These are phyloP conservation scores for Podospora didyma DNA, from an alignment of 495 filamentous ascomycete species.

Conservation along the genomic window DNA sequence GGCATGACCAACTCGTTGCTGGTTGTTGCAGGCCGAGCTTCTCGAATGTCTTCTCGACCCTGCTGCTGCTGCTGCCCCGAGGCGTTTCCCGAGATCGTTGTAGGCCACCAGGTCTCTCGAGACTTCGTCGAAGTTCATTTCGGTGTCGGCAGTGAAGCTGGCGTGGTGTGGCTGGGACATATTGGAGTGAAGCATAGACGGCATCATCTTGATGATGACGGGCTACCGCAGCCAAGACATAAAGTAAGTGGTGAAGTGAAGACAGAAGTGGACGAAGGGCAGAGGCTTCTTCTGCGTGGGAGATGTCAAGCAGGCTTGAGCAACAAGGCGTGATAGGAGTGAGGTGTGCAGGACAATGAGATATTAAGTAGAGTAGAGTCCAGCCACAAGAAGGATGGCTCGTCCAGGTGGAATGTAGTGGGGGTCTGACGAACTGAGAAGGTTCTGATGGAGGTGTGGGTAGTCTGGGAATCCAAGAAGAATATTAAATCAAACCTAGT, in stretches of 20 bases:
- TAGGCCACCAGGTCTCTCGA: conserved; percentile 33
- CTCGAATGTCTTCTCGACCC: conserved; percentile 38
- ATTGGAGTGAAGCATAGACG: conserved; percentile 23
- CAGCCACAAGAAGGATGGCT: not conserved
- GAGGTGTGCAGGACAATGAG: not conserved
- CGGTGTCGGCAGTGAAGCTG: conserved; percentile 26
- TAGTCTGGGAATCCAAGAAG: conserved; percentile 3
- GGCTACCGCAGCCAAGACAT: conserved; percentile 6
- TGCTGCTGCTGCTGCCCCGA: too few relatives aligned
- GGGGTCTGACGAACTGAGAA: conserved; percentile 2
- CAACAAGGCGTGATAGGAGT: not conserved
- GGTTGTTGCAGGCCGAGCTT: conserved; percentile 26
- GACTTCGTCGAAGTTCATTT: conserved; percentile 31
- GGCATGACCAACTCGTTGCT: conserved; percentile 31
- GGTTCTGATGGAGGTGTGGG: conserved; percentile 11
- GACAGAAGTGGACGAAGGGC: not conserved
- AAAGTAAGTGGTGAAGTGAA: not conserved
- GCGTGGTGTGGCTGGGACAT: conserved; percentile 17
- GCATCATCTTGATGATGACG: conserved; percentile 26
- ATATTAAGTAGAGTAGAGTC: not conserved
- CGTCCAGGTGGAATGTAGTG: not conserved
- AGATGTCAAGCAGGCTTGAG: not conserved
- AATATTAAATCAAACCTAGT: conserved; percentile 24
- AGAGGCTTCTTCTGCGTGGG: conserved; percentile 6
- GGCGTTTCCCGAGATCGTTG: not conserved